Conservation (phyloP, 345 rosid species). For the Bretschneidera sinensis region DNA sequence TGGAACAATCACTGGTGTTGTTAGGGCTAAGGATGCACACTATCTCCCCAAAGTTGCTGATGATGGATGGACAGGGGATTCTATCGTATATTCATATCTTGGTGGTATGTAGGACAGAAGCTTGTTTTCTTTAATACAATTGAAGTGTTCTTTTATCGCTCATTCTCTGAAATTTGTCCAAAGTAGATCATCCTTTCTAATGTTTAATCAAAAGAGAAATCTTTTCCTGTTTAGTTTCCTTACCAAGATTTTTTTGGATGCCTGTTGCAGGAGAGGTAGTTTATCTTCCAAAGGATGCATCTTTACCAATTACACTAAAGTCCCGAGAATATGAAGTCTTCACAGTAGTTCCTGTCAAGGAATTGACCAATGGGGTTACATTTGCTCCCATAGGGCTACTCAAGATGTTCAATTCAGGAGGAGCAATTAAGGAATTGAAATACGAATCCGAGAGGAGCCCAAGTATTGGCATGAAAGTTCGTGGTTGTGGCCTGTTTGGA, state of each 20-base stretch:
- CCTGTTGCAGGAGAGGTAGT: conserved; percentile 47
- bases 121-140: neutral
- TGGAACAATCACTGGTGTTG: conserved; percentile 38
- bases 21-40: conserved; percentile 52
- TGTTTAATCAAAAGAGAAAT: neutral
- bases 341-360: conserved; percentile 54
- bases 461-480: conserved; percentile 29
- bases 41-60: conserved; percentile 48
- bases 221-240: neutral
- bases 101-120: conserved; percentile 38
- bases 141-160: no score
- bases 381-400: conserved; percentile 48
- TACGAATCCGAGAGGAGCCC: conserved; percentile 22
- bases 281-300: conserved; percentile 49
- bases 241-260: neutral
- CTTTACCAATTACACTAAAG: conserved; percentile 54
- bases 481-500: conserved; percentile 46
- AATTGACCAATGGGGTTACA: conserved; percentile 26
- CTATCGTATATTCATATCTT: conserved; percentile 49
- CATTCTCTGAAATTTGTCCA: no score
- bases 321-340: conserved; percentile 52
- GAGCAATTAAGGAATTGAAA: conserved; percentile 42
- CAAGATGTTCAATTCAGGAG: conserved; percentile 63
- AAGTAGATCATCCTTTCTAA: neutral
- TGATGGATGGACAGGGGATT: conserved; percentile 52